Percentiles rank a stretch among this genome's conserved stretches.
phyloP scores from a whole-genome alignment of 306 rosid genomes.

The Vicia sativa region DNA sequence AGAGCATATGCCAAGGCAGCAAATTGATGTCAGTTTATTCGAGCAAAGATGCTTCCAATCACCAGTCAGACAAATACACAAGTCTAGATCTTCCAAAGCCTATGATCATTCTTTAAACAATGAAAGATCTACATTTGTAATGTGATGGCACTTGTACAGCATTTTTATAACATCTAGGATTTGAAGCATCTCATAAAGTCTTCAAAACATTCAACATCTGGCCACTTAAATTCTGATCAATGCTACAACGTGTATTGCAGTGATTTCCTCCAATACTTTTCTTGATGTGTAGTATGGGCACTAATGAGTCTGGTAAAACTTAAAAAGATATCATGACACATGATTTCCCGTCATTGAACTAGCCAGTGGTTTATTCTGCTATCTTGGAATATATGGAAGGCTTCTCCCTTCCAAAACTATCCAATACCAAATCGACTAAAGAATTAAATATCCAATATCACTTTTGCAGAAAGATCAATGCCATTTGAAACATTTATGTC shows the following conservation, averaged over 20 bases:
- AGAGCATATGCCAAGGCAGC: conserved; percentile 18
- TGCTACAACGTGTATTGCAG: conserved; percentile 19
- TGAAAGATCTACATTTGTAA: conserved; percentile 11
- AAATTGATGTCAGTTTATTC: conserved; percentile 31
- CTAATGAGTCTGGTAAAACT: conserved; percentile 34
- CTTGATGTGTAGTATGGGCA: conserved; percentile 36
- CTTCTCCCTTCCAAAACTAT: conserved; percentile 39
- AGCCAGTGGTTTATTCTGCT: conserved; percentile 41
- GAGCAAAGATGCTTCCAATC: conserved; percentile 23
- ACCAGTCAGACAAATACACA: conserved; percentile 19
- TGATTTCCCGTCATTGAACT: conserved; percentile 42
- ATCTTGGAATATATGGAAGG: conserved; percentile 35
- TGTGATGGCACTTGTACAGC: conserved; percentile 10
- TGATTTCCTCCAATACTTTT: conserved; percentile 35
- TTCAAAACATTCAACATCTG: conserved; percentile 30
- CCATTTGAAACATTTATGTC: conserved; percentile 45
- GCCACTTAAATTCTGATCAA: conserved; percentile 33
- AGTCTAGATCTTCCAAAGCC: conserved; percentile 33
- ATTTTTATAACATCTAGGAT: conserved; percentile 25
- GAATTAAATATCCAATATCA: conserved; percentile 41
- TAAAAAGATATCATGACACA: conserved; percentile 24
- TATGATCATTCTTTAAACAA: conserved; percentile 20
- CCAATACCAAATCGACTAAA: conserved; percentile 41
- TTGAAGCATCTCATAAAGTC: conserved; percentile 11
- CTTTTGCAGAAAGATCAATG: conserved; percentile 45